Conservation (phyloP, 78 protist genomes). For the Andalucia godoyi region DNA sequence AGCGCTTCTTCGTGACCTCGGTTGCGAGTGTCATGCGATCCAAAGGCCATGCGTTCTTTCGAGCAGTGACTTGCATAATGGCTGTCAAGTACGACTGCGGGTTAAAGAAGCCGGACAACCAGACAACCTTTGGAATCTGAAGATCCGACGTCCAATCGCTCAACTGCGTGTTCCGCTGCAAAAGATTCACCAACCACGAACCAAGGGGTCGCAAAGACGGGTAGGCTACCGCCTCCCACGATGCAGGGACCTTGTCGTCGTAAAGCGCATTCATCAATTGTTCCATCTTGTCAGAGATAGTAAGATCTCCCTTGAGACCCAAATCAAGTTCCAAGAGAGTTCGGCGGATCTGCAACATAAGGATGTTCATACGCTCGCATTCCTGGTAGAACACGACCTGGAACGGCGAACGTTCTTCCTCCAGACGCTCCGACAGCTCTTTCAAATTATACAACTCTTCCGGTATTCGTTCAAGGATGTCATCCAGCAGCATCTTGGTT, state of each 20-base stretch:
- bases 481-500: conserved; percentile 10
- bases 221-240: conserved; percentile 45
- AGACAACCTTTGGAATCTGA: conserved; percentile 22
- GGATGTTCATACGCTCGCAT: conserved; percentile 29
- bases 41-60: conserved; percentile 15
- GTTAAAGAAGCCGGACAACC: conserved; percentile 41
- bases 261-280: conserved; percentile 17
- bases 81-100: conserved; percentile 68
- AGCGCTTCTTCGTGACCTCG: conserved; percentile 27
- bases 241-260: conserved; percentile 21
- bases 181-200: conserved; percentile 48
- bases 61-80: conserved; percentile 54
- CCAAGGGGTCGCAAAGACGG: conserved; percentile 46
- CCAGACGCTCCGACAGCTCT: conserved; percentile 3
- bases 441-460: neutral
- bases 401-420: conserved; percentile 12
- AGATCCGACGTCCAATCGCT: conserved; percentile 32
- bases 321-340: conserved; percentile 30
- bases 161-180: conserved; percentile 25
- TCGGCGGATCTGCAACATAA: neutral
- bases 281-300: conserved; percentile 47
- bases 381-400: conserved; percentile 37
- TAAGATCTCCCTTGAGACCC: conserved; percentile 58
- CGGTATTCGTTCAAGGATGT: conserved; percentile 27
- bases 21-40: conserved; percentile 23